Percentiles rank a stretch among this genome's conserved stretches.
phyloP scores from a whole-genome alignment of 352 stramenopile genomes.

The Blastocystis sp. region DNA sequence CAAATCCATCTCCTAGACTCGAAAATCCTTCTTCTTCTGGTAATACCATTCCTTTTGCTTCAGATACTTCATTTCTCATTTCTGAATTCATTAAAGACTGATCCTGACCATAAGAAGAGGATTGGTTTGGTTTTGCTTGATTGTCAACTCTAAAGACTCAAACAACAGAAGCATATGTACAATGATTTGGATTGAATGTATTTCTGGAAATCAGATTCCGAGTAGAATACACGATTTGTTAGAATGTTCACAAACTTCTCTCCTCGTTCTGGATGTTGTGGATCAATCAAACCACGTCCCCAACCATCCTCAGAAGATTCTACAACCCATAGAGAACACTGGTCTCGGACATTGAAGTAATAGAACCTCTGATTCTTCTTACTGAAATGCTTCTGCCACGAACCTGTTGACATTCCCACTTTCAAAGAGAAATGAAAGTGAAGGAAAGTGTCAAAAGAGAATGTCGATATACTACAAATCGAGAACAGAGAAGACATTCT shows the following conservation, averaged over 20 bases:
- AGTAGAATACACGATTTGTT: conserved; percentile 29
- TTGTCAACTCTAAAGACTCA: too few relatives aligned
- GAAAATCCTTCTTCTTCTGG: not conserved
- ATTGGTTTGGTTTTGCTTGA: too few relatives aligned
- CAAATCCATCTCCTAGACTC: not conserved
- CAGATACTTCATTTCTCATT: too few relatives aligned
- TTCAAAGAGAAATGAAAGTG: not conserved
- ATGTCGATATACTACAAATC: conserved; percentile 47
- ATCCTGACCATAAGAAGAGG: too few relatives aligned
- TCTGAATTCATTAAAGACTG: too few relatives aligned
- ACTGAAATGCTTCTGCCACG: not conserved
- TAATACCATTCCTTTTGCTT: too few relatives aligned
- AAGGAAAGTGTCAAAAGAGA: not conserved
- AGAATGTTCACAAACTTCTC: conserved; percentile 29
- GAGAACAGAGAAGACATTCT: conserved; percentile 17
- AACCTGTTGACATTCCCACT: not conserved
- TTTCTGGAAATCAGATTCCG: conserved; percentile 5
- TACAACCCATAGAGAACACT: conserved; percentile 30
- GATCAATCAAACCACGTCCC: not conserved
- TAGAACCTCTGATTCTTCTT: conserved; percentile 17
- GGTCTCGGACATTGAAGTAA: conserved; percentile 17
- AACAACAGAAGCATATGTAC: too few relatives aligned
- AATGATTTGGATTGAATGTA: not conserved
- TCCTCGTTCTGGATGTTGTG: not conserved
- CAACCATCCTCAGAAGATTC: conserved; percentile 1